These are phyloP conservation scores for Fomitopsis serialis DNA, from an alignment of 768 basidiomycete genomes.

Conservation along the genomic window DNA sequence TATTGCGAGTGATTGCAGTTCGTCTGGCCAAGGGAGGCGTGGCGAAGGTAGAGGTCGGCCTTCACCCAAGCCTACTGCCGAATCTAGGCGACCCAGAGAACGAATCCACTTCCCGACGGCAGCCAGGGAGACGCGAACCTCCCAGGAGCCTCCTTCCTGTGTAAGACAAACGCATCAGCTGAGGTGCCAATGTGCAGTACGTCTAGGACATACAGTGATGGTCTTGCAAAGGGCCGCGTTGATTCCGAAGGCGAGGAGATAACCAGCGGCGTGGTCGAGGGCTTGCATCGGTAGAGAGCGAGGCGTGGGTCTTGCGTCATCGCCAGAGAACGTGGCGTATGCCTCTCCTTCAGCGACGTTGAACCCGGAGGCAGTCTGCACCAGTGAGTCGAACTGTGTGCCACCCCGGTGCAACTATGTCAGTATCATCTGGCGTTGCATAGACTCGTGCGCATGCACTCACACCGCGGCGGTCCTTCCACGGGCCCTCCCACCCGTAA, in stretches of 20 bases:
- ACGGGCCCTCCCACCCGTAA: slow-evolving; percentile 55
- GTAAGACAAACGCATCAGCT: neutral
- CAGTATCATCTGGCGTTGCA: neutral
- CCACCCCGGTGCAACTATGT: neutral
- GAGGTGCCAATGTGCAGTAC: neutral
- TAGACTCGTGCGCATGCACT: slow-evolving; percentile 5
- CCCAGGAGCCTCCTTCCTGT: slow-evolving; percentile 58
- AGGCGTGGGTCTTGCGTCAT: slow-evolving; percentile 13
- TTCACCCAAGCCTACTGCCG: slow-evolving; percentile 35
- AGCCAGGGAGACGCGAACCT: slow-evolving; percentile 54
- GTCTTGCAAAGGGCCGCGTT: slow-evolving; percentile 49
- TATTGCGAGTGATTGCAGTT: slow-evolving; percentile 22
- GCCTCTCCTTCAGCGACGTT: slow-evolving; percentile 52
- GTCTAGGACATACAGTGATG: slow-evolving; percentile 32
- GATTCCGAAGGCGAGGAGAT: slow-evolving; percentile 54
- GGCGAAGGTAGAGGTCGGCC: slow-evolving; percentile 36
- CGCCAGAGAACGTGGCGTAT: slow-evolving; percentile 28
- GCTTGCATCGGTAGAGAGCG: slow-evolving; percentile 50
- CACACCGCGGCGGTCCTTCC: slow-evolving; percentile 49
- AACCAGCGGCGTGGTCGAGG: slow-evolving; percentile 55
- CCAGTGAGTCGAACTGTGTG: slow-evolving; percentile 57
- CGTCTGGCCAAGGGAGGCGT: slow-evolving; percentile 27
- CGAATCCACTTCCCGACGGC: slow-evolving; percentile 53
- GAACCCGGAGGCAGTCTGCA: slow-evolving; percentile 58
- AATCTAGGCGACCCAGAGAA: slow-evolving; percentile 41